Evolutionary conservation across 1,284 basidiomycete genomes (phyloP).

Genomic region (Rhizopogon hawkerae): DNA sequence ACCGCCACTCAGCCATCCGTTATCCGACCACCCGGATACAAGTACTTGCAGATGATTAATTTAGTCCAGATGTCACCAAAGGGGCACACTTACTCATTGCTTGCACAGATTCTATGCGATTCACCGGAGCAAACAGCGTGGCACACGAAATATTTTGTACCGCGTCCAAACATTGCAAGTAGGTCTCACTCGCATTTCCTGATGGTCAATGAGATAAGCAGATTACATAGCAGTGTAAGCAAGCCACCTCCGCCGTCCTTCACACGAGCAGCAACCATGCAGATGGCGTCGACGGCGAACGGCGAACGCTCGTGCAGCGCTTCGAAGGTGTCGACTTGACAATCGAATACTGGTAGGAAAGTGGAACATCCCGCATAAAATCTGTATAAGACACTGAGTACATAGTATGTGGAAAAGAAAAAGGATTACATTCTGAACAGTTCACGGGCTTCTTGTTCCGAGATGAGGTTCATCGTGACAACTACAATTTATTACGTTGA

Average conservation of each 20-base stretch:
- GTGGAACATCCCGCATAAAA: slow-evolving; percentile 86
- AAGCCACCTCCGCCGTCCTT: slow-evolving; percentile 72
- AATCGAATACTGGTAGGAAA: slow-evolving; percentile 82
- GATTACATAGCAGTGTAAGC: background rate
- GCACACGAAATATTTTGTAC: slow-evolving; percentile 78
- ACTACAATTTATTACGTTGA: slow-evolving; percentile 35
- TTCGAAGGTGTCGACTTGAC: slow-evolving; percentile 70
- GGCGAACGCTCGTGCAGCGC: slow-evolving; percentile 72
- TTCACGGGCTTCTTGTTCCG: slow-evolving; percentile 74
- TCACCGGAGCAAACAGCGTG: slow-evolving; percentile 78
- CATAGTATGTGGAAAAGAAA: slow-evolving; percentile 8
- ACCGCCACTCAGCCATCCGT: slow-evolving; percentile 85
- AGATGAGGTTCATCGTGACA: slow-evolving; percentile 70
- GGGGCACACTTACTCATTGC: slow-evolving; percentile 67
- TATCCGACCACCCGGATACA: slow-evolving; percentile 85
- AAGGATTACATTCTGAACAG: slow-evolving; percentile 68
- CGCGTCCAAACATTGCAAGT: slow-evolving; percentile 65
- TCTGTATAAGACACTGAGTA: slow-evolving; percentile 30
- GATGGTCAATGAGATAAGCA: slow-evolving; percentile 9
- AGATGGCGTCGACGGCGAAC: slow-evolving; percentile 79
- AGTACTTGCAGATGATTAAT: slow-evolving; percentile 44
- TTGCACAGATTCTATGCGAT: slow-evolving; percentile 77
- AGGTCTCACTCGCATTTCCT: slow-evolving; percentile 61
- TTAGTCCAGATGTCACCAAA: background rate
- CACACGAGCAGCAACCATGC: slow-evolving; percentile 83